Evolutionary conservation across 495 filamentous ascomycete genomes (phyloP).

Genomic region (Niebla homalea): DNA sequence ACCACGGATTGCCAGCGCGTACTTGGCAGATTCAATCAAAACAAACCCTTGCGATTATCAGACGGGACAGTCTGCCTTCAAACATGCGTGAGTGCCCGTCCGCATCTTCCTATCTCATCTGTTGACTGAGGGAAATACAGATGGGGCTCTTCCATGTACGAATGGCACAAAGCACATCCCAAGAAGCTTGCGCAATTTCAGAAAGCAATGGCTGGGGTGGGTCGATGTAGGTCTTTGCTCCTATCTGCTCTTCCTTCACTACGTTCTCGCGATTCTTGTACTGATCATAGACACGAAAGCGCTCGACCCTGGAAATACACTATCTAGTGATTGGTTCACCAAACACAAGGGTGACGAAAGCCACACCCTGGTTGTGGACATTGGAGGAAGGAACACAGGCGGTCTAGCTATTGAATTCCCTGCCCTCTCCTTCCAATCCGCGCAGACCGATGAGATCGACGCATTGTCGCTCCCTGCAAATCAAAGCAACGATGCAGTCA

Average conservation of each 20-base stretch:
- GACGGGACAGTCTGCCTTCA: too few relatives aligned
- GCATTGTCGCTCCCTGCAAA: neutral
- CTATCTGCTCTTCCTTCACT: too few relatives aligned
- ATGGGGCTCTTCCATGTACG: too few relatives aligned
- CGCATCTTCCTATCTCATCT: too few relatives aligned
- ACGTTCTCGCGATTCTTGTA: too few relatives aligned
- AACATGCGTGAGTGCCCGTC: too few relatives aligned
- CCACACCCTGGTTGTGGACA: neutral
- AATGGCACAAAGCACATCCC: slow-evolving; percentile 1
- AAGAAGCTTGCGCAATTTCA: neutral
- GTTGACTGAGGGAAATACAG: too few relatives aligned
- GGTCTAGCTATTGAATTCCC: neutral
- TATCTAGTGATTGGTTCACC: neutral
- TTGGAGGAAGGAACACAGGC: neutral
- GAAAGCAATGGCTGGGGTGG: slow-evolving; percentile 1
- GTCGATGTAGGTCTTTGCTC: neutral
- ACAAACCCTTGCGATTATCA: too few relatives aligned
- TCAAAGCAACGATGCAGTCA: neutral
- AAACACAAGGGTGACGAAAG: neutral
- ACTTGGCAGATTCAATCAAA: slow-evolving; percentile 4
- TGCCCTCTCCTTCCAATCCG: neutral
- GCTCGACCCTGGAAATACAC: neutral
- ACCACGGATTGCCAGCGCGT: neutral
- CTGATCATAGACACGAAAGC: neutral
- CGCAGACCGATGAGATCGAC: neutral